Conservation (phyloP, 225 moss, liverwort and hornwort species). For the Thuidium tamariscinum region DNA sequence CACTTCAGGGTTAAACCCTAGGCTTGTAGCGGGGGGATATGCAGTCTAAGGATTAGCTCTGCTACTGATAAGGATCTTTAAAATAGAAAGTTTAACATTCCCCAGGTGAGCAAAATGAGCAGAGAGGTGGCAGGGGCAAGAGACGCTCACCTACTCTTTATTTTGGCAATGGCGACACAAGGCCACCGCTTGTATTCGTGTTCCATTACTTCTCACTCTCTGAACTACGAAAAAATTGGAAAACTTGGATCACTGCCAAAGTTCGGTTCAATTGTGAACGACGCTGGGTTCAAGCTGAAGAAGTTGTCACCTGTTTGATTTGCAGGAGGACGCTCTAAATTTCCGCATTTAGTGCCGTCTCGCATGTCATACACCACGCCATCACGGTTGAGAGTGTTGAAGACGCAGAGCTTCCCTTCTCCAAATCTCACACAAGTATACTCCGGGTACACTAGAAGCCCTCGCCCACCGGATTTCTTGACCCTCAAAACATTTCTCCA, state of each 20-base stretch:
- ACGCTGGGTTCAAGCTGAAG: not conserved
- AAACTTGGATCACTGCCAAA: not conserved
- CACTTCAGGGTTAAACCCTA: too few relatives aligned
- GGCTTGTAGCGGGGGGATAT: too few relatives aligned
- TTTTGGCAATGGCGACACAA: too few relatives aligned
- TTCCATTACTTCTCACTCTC: not conserved
- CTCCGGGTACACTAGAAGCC: conserved; percentile 12
- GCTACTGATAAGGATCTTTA: too few relatives aligned
- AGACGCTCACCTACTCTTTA: too few relatives aligned
- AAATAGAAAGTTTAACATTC: too few relatives aligned
- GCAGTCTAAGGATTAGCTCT: too few relatives aligned
- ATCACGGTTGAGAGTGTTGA: not conserved
- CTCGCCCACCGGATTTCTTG: not conserved
- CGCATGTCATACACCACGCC: conserved; percentile 1
- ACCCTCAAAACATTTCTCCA: not conserved
- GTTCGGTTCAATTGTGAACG: not conserved
- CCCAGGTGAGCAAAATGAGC: too few relatives aligned
- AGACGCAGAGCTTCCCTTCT: not conserved
- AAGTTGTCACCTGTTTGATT: not conserved
- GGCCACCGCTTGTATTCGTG: too few relatives aligned
- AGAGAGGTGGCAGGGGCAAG: too few relatives aligned
- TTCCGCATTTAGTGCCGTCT: not conserved
- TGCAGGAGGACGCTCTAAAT: not conserved
- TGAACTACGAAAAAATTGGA: not conserved
- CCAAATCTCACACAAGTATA: not conserved